Conservation (phyloP, 1,284 basidiomycete species). For the Inonotus hispidus region DNA sequence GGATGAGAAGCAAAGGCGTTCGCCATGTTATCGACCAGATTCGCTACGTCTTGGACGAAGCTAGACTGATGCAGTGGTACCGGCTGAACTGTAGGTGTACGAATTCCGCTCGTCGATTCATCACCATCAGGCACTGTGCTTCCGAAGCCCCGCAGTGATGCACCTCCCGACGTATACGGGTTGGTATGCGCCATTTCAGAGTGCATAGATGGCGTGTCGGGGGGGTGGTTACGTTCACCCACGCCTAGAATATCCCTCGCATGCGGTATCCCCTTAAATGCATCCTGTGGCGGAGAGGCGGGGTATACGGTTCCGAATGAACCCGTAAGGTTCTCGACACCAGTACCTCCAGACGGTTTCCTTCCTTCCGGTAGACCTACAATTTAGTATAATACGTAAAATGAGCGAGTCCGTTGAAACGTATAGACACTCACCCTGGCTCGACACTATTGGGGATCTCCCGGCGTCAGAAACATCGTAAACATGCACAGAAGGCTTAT, state of each 20-base stretch:
- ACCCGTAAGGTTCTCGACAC: not conserved
- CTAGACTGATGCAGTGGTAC: conserved; percentile 34
- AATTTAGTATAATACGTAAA: not conserved
- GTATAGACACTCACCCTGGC: not conserved
- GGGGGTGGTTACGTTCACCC: not conserved
- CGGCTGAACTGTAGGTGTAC: conserved; percentile 25
- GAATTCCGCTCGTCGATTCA: conserved; percentile 30
- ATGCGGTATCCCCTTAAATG: conserved; percentile 4
- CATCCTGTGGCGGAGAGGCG: conserved; percentile 1
- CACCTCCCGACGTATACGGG: not conserved
- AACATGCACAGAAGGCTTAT: conserved; percentile 61
- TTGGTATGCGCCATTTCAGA: not conserved
- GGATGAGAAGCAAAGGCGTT: conserved; percentile 55
- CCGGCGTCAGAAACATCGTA: conserved; percentile 31
- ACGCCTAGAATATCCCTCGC: not conserved
- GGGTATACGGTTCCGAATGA: conserved; percentile 4
- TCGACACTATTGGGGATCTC: not conserved
- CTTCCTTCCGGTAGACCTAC: not conserved
- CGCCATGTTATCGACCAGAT: conserved; percentile 49
- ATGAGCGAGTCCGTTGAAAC: not conserved
- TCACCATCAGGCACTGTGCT: conserved; percentile 35
- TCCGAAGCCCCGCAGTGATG: not conserved
- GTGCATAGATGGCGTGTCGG: not conserved
- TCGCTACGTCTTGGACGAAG: conserved; percentile 57
- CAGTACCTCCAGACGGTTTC: not conserved